phyloP scores from a whole-genome alignment of 2,329 filamentous ascomycete genomes.

The Cladosporium oxysporum region DNA sequence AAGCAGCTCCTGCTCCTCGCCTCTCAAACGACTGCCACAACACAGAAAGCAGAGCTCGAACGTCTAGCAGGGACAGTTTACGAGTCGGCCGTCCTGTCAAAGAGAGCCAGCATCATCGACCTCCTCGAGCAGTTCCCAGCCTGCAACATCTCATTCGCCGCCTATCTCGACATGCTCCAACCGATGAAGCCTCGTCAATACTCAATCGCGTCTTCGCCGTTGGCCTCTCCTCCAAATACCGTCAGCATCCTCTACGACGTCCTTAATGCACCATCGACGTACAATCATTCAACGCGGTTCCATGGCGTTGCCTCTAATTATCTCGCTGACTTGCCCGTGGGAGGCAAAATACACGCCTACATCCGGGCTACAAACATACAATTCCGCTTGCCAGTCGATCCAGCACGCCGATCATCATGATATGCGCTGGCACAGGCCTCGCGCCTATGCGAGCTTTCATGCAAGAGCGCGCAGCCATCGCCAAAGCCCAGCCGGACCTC shows the following conservation, averaged over 20 bases:
- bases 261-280: conserved; percentile 20
- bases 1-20: conserved; percentile 44
- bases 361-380: conserved; percentile 41
- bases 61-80: conserved; percentile 40
- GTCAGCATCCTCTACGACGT: conserved; percentile 65
- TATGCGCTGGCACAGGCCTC: conserved; percentile 54
- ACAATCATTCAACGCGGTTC: conserved; percentile 27
- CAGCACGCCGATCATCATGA: conserved; percentile 54
- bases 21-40: conserved; percentile 14
- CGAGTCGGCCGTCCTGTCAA: conserved; percentile 55
- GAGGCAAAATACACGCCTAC: conserved; percentile 42
- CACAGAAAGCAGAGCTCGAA: conserved; percentile 48
- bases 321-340: conserved; percentile 38
- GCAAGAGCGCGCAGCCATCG: conserved; percentile 38
- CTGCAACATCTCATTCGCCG: conserved; percentile 61
- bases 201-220: conserved; percentile 30
- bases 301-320: conserved; percentile 45
- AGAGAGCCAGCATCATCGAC: conserved; percentile 55
- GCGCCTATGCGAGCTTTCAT: conserved; percentile 51
- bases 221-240: conserved; percentile 20
- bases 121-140: conserved; percentile 63
- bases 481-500: conserved; percentile 34
- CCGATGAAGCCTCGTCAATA: conserved; percentile 31
- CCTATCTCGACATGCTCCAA: conserved; percentile 44
- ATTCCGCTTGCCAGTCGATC: conserved; percentile 45